A percentile compares a stretch with the other conserved stretches of the same genome.
Conservation (phyloP, 345 rosid genomes). For the Citrus glauca region DNA sequence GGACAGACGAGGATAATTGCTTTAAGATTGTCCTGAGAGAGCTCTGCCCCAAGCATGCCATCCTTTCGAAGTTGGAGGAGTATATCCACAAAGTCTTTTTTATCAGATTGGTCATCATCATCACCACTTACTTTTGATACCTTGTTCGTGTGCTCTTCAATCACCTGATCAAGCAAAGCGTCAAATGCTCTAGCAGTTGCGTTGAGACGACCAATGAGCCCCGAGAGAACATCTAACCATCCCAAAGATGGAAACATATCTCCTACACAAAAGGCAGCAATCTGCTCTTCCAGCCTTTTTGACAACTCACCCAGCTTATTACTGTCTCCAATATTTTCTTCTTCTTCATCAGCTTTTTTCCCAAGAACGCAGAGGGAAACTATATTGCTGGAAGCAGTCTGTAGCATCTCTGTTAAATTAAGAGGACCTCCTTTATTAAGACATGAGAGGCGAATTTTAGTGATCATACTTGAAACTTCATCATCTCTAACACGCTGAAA, state of each 20-base stretch:
- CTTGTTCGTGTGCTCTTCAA: neutral
- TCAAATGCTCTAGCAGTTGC: neutral
- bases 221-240: neutral
- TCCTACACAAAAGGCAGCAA: neutral
- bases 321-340: neutral
- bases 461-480: neutral
- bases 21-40: slow-evolving; percentile 22
- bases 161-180: neutral
- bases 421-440: neutral
- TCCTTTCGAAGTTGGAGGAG: slow-evolving; percentile 18
- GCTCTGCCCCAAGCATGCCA: slow-evolving; percentile 5
- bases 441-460: neutral
- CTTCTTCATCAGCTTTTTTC: neutral
- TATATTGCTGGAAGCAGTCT: slow-evolving; percentile 1
- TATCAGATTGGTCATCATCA: slow-evolving; percentile 6
- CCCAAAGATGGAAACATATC: neutral
- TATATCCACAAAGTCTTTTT: slow-evolving; percentile 19
- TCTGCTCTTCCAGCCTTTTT: neutral
- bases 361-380: slow-evolving; percentile 13
- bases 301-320: neutral
- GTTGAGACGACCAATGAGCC: neutral
- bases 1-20: slow-evolving; percentile 19
- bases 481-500: too few relatives aligned
- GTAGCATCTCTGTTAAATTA: neutral
- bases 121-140: neutral